phyloP scores from a whole-genome alignment of 257 asterid species.

The Solanum peruvianum region DNA sequence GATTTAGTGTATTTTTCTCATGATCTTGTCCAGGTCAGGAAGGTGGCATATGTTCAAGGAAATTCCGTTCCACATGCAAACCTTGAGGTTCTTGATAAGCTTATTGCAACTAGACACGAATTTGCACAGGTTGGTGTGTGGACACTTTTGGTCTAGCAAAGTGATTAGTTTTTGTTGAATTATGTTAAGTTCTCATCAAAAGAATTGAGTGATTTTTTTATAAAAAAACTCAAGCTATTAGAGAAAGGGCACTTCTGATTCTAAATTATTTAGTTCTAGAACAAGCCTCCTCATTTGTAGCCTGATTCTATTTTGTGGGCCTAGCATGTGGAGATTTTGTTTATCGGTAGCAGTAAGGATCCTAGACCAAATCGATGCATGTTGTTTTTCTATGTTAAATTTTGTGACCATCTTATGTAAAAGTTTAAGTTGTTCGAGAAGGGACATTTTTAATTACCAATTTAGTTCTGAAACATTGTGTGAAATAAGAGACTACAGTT shows the following conservation, averaged over 20 bases:
- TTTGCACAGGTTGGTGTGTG: constrained; percentile 65
- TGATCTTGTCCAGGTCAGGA: constrained; percentile 60
- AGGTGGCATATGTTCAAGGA: constrained; percentile 67
- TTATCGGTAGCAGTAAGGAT: background rate
- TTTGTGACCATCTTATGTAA: background rate
- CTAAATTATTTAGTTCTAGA: background rate
- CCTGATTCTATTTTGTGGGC: background rate
- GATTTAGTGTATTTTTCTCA: background rate
- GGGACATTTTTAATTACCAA: background rate
- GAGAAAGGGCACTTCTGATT: background rate
- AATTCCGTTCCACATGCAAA: constrained; percentile 76
- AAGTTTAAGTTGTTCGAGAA: background rate
- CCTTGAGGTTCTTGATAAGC: constrained; percentile 73
- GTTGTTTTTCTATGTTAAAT: background rate
- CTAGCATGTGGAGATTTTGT: background rate
- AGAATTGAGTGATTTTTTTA: background rate
- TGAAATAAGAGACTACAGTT: background rate
- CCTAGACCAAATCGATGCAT: background rate
- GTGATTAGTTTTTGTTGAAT: background rate
- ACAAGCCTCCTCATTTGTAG: background rate
- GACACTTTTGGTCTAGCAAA: background rate
- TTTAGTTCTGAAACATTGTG: background rate
- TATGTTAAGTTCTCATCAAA: background rate
- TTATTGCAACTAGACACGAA: constrained; percentile 84
- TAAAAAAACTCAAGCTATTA: background rate